Evolutionary conservation across 352 stramenopile genomes (phyloP), one percentile per base, ranked within the genome.

Genomic region (Globisporangium recalcitrans): DNA sequence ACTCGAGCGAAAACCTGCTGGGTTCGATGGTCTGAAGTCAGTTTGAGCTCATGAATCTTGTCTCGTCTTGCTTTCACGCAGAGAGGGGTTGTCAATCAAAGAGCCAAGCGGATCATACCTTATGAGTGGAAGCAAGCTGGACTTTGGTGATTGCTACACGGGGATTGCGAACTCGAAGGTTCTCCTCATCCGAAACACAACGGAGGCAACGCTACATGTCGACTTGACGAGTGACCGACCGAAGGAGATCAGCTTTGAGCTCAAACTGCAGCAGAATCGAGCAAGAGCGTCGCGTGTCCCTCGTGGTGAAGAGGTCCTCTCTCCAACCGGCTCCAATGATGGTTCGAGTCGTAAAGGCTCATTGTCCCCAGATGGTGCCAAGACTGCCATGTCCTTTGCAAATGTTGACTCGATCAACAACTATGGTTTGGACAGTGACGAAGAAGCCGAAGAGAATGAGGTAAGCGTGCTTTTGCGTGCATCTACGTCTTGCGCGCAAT

Each of bases 111-210:
- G 85, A 38, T 92, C 85, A 44, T 92, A 85, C 46, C 63, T 96
- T 1, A 93, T 91, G 82, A 95, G 86, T 58, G 87, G 87, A 19
- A 94, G 86, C 67, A 86, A 90, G 38, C 63, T 96, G 51, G 85
- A 96, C 72, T 96, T 95, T 68, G 87, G 87, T 9, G 87, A 96
- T 67, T 95, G 85, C 59, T 96, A 94, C 69, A 86, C 82, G 5
- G 85, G 85, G 27, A 87, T 94, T 14, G 70, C 85, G 14, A 91
- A 86, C 24, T 91, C 83, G 10, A 96, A 95, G 67, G 73, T 85
- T 4, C 75, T 96, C 16, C 56, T 91, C 38, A 74, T 96, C 52
- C 83, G 86, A 31, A 96, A 96, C 67, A 90, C 88, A 53, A 96
- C 84, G 0, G 85, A 95, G 47, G 83, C 77, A 24, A 74, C 86